Percentiles rank a stretch among this genome's conserved stretches.
These are phyloP conservation scores for Zizania latifolia DNA, from an alignment of 176 grass and related monocot species.

Conservation along the genomic window DNA sequence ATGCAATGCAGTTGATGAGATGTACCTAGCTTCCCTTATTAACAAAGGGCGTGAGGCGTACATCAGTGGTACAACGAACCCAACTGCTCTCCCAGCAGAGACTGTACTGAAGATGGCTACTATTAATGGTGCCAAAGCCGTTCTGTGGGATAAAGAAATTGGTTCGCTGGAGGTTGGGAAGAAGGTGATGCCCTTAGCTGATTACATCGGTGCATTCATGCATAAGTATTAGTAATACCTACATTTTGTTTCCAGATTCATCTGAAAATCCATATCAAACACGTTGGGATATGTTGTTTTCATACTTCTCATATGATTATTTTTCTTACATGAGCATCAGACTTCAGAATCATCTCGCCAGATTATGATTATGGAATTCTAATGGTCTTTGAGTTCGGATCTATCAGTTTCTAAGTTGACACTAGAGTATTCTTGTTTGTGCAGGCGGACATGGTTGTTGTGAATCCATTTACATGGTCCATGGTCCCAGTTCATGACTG, in stretches of 20 bases:
- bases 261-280: neutral
- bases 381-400: neutral
- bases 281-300: neutral
- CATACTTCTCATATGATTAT: neutral
- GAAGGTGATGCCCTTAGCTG: conserved; percentile 51
- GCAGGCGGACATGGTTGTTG: conserved; percentile 77
- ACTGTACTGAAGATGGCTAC: conserved; percentile 77
- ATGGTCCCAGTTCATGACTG: conserved; percentile 88
- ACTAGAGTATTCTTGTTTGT: conserved; percentile 9
- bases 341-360: neutral
- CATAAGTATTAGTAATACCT: neutral
- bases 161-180: conserved; percentile 78
- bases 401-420: neutral
- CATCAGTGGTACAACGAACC: conserved; percentile 66
- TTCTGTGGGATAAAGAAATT: conserved; percentile 91
- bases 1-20: conserved; percentile 79
- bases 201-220: neutral
- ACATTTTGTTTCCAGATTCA: neutral
- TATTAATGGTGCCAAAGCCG: conserved; percentile 78
- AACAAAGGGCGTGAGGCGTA: conserved; percentile 88
- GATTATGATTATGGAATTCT: neutral
- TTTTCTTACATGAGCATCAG: neutral
- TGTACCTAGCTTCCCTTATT: conserved; percentile 90
- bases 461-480: conserved; percentile 83
- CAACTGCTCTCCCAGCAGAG: conserved; percentile 68